Percentiles rank a stretch among this genome's conserved stretches.
Conservation (phyloP, 106 monocot species). For the Dioscorea alata region DNA sequence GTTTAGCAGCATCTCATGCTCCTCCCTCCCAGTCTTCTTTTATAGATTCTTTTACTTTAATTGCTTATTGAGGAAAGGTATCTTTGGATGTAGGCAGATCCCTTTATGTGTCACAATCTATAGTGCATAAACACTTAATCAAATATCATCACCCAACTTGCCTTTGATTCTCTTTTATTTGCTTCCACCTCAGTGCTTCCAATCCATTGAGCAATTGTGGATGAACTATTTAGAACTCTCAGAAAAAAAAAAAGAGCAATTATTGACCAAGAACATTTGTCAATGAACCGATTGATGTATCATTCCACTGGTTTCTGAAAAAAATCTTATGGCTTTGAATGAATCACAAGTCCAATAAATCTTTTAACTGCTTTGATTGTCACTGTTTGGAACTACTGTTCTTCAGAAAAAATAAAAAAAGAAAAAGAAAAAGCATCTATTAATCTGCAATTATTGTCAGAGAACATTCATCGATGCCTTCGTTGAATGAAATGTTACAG, state of each 20-base stretch:
- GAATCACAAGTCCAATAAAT: too few relatives aligned
- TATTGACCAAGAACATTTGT: neutral
- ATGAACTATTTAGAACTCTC: neutral
- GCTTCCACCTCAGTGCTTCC: neutral
- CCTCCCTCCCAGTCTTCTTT: too few relatives aligned
- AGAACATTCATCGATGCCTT: too few relatives aligned
- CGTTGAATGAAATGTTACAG: too few relatives aligned
- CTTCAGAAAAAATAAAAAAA: too few relatives aligned
- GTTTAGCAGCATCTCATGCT: slow-evolving; percentile 5
- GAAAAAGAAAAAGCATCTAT: too few relatives aligned
- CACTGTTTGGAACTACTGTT: too few relatives aligned
- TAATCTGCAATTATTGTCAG: too few relatives aligned
- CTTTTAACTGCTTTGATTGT: too few relatives aligned
- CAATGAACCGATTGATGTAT: neutral
- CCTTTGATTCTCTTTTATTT: neutral
- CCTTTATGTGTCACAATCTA: neutral
- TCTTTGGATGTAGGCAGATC: neutral
- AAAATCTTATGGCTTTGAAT: neutral
- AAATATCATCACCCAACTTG: too few relatives aligned
- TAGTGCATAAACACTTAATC: neutral
- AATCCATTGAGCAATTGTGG: neutral
- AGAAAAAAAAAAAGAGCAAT: neutral
- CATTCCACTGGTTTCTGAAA: neutral
- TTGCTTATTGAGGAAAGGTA: neutral
- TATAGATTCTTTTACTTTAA: neutral